Evolutionary conservation across 2,329 filamentous ascomycete species (phyloP).

Genomic region (Septoria petroselini): DNA sequence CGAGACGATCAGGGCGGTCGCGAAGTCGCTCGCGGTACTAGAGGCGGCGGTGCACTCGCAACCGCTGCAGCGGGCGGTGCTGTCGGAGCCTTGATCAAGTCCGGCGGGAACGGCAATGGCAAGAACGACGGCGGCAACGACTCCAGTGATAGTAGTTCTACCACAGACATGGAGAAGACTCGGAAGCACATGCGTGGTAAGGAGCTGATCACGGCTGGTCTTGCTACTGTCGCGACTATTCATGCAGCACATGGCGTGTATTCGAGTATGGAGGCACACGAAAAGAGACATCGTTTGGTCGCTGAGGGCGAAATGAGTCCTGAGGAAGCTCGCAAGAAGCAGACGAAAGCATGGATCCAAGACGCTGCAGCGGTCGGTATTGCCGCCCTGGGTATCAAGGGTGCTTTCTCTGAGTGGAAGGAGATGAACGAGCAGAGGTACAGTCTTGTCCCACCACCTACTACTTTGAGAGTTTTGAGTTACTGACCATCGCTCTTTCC

Average conservation of each 20-base stretch:
- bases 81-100: conserved; percentile 33
- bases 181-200: conserved; percentile 65
- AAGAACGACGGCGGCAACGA: conserved; percentile 21
- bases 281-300: conserved; percentile 59
- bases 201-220: conserved; percentile 62
- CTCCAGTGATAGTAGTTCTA: conserved; percentile 38
- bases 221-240: conserved; percentile 66
- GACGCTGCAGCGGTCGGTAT: conserved; percentile 66
- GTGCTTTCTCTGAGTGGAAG: conserved; percentile 64
- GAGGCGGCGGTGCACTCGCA: conserved; percentile 42
- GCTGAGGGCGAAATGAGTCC: conserved; percentile 60
- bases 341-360: conserved; percentile 61
- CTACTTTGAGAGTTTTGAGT: conserved; percentile 3
- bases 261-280: conserved; percentile 61
- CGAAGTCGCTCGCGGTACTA: conserved; percentile 39
- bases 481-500: conserved; percentile 27
- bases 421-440: conserved; percentile 62
- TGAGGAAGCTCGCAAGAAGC: conserved; percentile 61
- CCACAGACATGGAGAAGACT: conserved; percentile 58
- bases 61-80: conserved; percentile 41
- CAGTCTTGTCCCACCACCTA: conserved; percentile 33
- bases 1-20: conserved; percentile 31
- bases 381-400: conserved; percentile 65
- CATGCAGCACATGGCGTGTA: conserved; percentile 66
- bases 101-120: background rate